Conservation (phyloP, 805 yeast genomes). For the Teunomyces aglyptinius region DNA sequence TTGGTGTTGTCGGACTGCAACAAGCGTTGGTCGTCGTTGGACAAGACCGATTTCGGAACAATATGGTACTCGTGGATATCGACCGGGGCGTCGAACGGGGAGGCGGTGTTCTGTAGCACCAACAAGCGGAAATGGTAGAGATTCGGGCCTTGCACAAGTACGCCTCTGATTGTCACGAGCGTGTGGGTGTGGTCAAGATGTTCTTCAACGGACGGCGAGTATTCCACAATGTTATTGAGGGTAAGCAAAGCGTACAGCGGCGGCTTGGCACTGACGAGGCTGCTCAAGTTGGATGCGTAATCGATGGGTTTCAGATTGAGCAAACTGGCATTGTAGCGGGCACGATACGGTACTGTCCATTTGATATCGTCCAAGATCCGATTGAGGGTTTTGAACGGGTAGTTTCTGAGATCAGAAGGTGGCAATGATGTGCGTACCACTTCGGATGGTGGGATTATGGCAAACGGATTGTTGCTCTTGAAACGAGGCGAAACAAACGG, state of each 20-base stretch:
- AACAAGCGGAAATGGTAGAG: slow-evolving; percentile 30
- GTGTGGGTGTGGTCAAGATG: slow-evolving; percentile 17
- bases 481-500: not conserved
- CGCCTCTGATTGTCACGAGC: slow-evolving; percentile 28
- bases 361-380: slow-evolving; percentile 63
- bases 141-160: slow-evolving; percentile 20
- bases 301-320: slow-evolving; percentile 33
- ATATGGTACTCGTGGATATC: slow-evolving; percentile 40
- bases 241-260: slow-evolving; percentile 23
- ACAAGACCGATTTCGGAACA: slow-evolving; percentile 19
- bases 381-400: slow-evolving; percentile 62
- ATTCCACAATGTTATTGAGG: slow-evolving; percentile 34
- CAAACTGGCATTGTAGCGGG: slow-evolving; percentile 16
- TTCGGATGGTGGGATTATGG: too few relatives aligned
- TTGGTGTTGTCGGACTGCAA: slow-evolving; percentile 10
- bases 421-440: not conserved
- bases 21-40: slow-evolving; percentile 27
- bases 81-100: slow-evolving; percentile 15
- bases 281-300: slow-evolving; percentile 28
- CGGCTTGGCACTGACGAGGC: slow-evolving; percentile 10
- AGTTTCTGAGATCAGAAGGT: not conserved
- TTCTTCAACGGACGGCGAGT: slow-evolving; percentile 31
- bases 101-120: slow-evolving; percentile 21
- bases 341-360: slow-evolving; percentile 16
- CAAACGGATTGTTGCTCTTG: slow-evolving; percentile 12